These are phyloP conservation scores for Aureobasidium melanogenum DNA, from an alignment of 2,329 filamentous ascomycete genomes.

Conservation along the genomic window DNA sequence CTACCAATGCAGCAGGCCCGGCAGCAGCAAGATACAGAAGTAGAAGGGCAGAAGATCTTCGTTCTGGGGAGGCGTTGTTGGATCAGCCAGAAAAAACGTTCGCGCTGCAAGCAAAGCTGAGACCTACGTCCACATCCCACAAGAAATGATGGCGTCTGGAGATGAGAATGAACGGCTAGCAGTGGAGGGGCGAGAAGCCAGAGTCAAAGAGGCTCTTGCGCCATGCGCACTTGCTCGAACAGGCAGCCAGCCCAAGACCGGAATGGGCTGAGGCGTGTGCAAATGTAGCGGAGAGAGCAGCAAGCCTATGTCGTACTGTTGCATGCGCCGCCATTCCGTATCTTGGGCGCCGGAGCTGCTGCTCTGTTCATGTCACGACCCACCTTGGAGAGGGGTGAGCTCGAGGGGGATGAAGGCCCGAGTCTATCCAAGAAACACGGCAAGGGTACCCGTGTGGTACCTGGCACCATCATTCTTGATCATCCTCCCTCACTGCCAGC, in stretches of 20 bases:
- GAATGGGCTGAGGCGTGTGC: conserved; percentile 19
- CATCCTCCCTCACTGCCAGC: not conserved
- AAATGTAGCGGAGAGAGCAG: conserved; percentile 25
- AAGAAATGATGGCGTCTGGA: conserved; percentile 10
- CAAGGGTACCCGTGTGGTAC: conserved; percentile 9
- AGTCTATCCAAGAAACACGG: not conserved
- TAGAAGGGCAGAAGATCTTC: conserved; percentile 6
- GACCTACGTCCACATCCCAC: conserved; percentile 6
- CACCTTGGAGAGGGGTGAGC: not conserved
- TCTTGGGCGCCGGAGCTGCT: not conserved
- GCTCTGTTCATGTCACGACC: conserved; percentile 1
- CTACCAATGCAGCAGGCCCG: conserved; percentile 3
- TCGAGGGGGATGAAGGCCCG: not conserved
- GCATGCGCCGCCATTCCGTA: conserved; percentile 16
- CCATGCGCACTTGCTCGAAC: conserved; percentile 18
- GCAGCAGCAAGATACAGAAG: conserved; percentile 11
- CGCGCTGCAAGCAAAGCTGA: conserved; percentile 8
- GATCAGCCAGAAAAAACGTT: conserved; percentile 11
- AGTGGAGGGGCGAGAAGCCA: conserved; percentile 15
- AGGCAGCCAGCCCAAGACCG: conserved; percentile 22
- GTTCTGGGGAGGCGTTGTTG: conserved; percentile 10
- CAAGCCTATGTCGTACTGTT: conserved; percentile 26
- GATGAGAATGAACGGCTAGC: conserved; percentile 8
- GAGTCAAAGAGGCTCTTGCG: conserved; percentile 18
- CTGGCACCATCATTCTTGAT: conserved; percentile 1